phyloP scores from a whole-genome alignment of 2,329 filamentous ascomycete species.

The Escovopsis weberi region DNA sequence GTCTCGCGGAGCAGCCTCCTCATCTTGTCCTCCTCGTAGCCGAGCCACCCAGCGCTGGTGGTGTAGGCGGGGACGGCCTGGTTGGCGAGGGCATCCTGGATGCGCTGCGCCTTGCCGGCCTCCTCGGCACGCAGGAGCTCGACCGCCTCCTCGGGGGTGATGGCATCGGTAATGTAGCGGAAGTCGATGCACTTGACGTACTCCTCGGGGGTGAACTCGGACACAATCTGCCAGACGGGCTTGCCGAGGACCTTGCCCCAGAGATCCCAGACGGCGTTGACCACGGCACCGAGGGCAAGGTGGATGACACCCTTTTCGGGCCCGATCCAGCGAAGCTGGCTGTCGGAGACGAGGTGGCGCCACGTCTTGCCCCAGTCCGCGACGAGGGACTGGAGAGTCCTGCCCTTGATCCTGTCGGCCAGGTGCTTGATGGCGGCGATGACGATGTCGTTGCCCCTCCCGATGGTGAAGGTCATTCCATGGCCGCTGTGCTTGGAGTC shows the following conservation, averaged over 20 bases:
- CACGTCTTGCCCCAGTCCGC: conserved; percentile 76
- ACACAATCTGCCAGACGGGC: conserved; percentile 78
- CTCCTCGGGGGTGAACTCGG: conserved; percentile 78
- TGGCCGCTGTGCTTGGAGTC: conserved; percentile 58
- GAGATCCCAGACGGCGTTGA: conserved; percentile 90
- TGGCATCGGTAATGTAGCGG: conserved; percentile 79
- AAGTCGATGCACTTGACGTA: conserved; percentile 82
- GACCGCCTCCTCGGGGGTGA: conserved; percentile 73
- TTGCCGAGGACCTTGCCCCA: conserved; percentile 77
- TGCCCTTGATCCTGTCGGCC: conserved; percentile 59
- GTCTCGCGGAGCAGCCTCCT: conserved; percentile 58
- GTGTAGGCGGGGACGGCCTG: conserved; percentile 79
- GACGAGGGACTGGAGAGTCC: conserved; percentile 62
- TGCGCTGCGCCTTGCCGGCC: conserved; percentile 50
- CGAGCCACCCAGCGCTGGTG: conserved; percentile 81
- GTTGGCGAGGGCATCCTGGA: conserved; percentile 57
- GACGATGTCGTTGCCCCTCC: conserved; percentile 85
- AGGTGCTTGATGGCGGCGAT: conserved; percentile 67
- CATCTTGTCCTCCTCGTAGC: conserved; percentile 80
- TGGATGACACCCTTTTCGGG: conserved; percentile 92
- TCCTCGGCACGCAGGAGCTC: conserved; percentile 52
- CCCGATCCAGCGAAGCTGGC: conserved; percentile 83
- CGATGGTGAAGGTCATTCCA: conserved; percentile 76
- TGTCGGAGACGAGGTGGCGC: conserved; percentile 80
- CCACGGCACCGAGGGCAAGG: conserved; percentile 77